phyloP scores from a whole-genome alignment of 2,329 filamentous ascomycete genomes.

The Scolecobasidium constrictum region DNA sequence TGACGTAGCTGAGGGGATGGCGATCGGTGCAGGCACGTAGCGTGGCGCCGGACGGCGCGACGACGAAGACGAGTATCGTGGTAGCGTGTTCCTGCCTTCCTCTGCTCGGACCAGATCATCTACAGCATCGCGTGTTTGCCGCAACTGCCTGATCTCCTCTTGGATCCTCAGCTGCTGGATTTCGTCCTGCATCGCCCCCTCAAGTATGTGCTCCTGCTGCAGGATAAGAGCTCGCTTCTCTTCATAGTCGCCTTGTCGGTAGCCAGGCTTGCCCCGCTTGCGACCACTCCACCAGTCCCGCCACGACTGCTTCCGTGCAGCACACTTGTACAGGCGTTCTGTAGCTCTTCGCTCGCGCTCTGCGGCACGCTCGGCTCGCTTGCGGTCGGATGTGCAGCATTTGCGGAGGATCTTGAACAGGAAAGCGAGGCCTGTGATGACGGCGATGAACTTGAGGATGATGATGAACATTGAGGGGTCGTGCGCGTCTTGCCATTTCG shows the following conservation, averaged over 20 bases:
- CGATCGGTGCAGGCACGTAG: constrained; percentile 15
- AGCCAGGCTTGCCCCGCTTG: constrained; percentile 21
- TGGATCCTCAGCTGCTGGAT: constrained; percentile 41
- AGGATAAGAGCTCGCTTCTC: constrained; percentile 40
- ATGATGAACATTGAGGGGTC: constrained; percentile 24
- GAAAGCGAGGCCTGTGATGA: constrained; percentile 32
- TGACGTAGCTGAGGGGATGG: constrained; percentile 13
- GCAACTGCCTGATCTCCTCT: constrained; percentile 39
- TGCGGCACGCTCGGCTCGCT: constrained; percentile 41
- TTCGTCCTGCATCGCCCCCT: constrained; percentile 35
- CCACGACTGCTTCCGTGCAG: constrained; percentile 41
- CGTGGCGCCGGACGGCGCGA: constrained; percentile 15
- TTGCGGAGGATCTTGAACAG: constrained; percentile 33
- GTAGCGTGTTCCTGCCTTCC: constrained; percentile 17
- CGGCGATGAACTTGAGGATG: constrained; percentile 32
- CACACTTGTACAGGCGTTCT: constrained; percentile 32
- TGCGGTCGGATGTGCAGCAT: constrained; percentile 34
- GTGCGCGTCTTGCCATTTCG: constrained; percentile 10
- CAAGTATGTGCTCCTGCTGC: constrained; percentile 34
- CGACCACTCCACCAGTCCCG: constrained; percentile 37
- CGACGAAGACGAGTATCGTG: constrained; percentile 3
- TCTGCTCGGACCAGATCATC: constrained; percentile 34
- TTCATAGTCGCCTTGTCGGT: constrained; percentile 32
- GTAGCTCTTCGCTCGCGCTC: constrained; percentile 42
- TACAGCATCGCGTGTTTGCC: constrained; percentile 42